A percentile compares a stretch with the other conserved stretches of the same genome.
Evolutionary conservation across 495 filamentous ascomycete species (phyloP).

Genomic region (Penicillium flavigenum): DNA sequence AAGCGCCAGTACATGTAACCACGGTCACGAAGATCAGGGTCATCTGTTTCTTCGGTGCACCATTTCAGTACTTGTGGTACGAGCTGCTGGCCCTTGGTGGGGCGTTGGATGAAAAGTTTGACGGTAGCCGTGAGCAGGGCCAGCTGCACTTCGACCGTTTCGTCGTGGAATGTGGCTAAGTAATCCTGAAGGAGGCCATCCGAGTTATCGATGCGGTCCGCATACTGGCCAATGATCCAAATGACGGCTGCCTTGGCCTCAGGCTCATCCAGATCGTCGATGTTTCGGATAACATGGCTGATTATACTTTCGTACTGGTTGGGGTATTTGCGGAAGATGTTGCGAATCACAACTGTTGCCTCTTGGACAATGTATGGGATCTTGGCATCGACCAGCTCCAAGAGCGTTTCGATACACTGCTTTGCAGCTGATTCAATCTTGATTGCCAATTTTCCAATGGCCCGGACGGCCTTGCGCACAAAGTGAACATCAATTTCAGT

Average conservation of each 20-base stretch:
- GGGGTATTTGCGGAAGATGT: constrained; percentile 99
- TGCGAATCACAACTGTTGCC: constrained; percentile 98
- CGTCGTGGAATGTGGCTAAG: constrained; percentile 86
- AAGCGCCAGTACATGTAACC: constrained; percentile 99
- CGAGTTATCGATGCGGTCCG: constrained; percentile 92
- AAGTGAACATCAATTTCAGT: constrained; percentile 99
- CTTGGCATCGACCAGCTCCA: constrained; percentile 96
- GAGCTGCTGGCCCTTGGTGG: constrained; percentile 89
- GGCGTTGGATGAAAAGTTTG: constrained; percentile 96
- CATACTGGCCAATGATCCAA: constrained; percentile 99
- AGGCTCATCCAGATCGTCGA: constrained; percentile 97
- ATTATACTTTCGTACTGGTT: constrained; percentile 99
- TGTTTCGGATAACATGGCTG: constrained; percentile 87
- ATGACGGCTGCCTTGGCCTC: constrained; percentile 99
- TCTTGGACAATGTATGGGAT: constrained; percentile 99
- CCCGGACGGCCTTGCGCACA: constrained; percentile 94
- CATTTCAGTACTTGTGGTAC: constrained; percentile 97
- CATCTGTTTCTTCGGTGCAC: constrained; percentile 98
- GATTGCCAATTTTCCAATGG: constrained; percentile 97
- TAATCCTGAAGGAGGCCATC: constrained; percentile 95
- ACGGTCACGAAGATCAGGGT: constrained; percentile 91
- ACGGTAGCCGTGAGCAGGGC: constrained; percentile 94
- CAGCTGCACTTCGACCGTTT: constrained; percentile 92
- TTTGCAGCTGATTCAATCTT: constrained; percentile 95
- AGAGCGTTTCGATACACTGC: constrained; percentile 85